These are phyloP conservation scores for Axilococcus clingmanii DNA, from an alignment of 139 green algal genomes.

Conservation along the genomic window DNA sequence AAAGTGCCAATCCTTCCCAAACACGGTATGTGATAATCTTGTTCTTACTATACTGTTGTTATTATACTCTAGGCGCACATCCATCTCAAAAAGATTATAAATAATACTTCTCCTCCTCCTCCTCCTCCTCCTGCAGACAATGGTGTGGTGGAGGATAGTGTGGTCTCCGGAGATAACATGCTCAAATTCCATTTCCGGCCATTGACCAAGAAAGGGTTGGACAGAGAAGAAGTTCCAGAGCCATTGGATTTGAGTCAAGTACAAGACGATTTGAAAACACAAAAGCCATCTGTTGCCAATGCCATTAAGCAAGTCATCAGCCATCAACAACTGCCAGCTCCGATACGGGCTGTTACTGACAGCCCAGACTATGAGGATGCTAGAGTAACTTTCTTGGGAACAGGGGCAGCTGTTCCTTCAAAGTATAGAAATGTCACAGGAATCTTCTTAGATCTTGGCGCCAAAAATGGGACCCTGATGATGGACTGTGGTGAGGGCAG, in stretches of 20 bases:
- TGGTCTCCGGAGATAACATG: constrained; percentile 35
- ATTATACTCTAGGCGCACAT: too few relatives aligned
- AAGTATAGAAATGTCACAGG: constrained; percentile 93
- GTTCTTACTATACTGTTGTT: not conserved
- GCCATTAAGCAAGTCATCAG: not conserved
- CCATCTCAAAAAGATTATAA: too few relatives aligned
- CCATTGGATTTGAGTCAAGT: constrained; percentile 14
- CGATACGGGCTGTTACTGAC: too few relatives aligned
- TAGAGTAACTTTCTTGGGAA: constrained; percentile 50
- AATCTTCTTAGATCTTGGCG: constrained; percentile 62
- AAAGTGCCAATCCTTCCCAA: not conserved
- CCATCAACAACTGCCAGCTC: not conserved
- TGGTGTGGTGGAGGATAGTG: not conserved
- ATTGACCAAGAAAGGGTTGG: constrained; percentile 26
- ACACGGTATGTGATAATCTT: not conserved
- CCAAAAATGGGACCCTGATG: constrained; percentile 54
- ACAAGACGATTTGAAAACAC: constrained; percentile 5
- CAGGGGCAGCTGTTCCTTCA: constrained; percentile 65
- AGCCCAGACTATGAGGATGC: constrained; percentile 14
- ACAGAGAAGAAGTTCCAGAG: constrained; percentile 15
- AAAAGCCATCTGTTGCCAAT: constrained; percentile 14
- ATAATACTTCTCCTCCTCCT: not conserved
- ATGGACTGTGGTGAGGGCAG: constrained; percentile 86
- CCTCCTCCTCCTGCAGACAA: not conserved
- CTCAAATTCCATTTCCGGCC: constrained; percentile 45